Percentiles rank a stretch among this genome's conserved stretches.
These are phyloP conservation scores for Cladochytrium tenue DNA, from an alignment of 371 early-diverging fungal species.

Conservation along the genomic window DNA sequence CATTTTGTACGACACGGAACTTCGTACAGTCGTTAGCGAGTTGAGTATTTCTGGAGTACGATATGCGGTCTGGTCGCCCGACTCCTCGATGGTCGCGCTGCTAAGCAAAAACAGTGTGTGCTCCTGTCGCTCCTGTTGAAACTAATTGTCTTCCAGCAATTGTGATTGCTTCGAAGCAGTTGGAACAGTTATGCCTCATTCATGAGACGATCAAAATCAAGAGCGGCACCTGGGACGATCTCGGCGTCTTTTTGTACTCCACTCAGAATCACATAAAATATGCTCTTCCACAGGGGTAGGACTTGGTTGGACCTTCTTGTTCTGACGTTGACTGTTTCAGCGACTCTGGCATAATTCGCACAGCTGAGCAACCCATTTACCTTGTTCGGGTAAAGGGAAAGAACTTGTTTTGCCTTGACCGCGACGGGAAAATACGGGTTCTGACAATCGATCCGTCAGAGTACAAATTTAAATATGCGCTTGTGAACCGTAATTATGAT, in stretches of 20 bases:
- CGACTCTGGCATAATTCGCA: slow-evolving; percentile 93
- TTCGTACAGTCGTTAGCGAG: slow-evolving; percentile 72
- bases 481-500: slow-evolving; percentile 85
- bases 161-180: slow-evolving; percentile 79
- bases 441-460: slow-evolving; percentile 96
- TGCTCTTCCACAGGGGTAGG: slow-evolving; percentile 87
- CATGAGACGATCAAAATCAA: slow-evolving; percentile 98
- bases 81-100: slow-evolving; percentile 83
- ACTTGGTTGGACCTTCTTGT: background rate
- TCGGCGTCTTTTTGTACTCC: slow-evolving; percentile 91
- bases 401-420: slow-evolving; percentile 80
- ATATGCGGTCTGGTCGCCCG: slow-evolving; percentile 87
- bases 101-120: slow-evolving; percentile 86
- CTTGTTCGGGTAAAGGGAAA: slow-evolving; percentile 83
- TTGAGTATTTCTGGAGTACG: slow-evolving; percentile 77
- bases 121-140: slow-evolving; percentile 3
- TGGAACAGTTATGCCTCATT: slow-evolving; percentile 81
- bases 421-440: slow-evolving; percentile 80
- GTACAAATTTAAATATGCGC: slow-evolving; percentile 94
- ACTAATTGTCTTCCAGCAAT: slow-evolving; percentile 58
- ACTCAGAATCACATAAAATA: slow-evolving; percentile 99
- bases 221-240: slow-evolving; percentile 93
- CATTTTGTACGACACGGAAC: slow-evolving; percentile 86
- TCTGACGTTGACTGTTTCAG: slow-evolving; percentile 32
- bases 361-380: slow-evolving; percentile 92